Evolutionary conservation across 2,329 filamentous ascomycete species (phyloP), one percentile per base, ranked within the genome.

Genomic region (Pseudogymnoascus sp.): DNA sequence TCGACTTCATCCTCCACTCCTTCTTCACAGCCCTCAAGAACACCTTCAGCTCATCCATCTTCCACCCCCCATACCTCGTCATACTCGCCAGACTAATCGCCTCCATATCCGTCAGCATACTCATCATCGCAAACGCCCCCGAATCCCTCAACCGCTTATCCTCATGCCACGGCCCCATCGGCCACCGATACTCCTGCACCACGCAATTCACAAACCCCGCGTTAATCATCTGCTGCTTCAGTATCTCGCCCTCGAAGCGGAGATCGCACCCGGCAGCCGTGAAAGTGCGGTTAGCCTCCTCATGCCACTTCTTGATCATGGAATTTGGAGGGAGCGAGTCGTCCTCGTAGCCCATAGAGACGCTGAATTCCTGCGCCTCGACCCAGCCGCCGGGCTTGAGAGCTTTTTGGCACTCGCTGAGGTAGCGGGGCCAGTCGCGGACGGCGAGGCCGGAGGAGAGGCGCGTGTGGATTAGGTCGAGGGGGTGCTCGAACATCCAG

Each of bases 131-230:
- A 63, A 63, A 59, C 14, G 42, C 42, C 76, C 75, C 50, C 75
- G 70, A 61, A 75, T 73, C 59, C 66, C 76, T 76, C 35, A 75
- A 60, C 59, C 69, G 69, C 25, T 66, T 64, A 62, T 77, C 74
- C 5, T 65, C 69, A 56, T 70, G 71, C 77, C 77, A 78, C 8
- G 73, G 70, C 7, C 75, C 75, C 33, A 78, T 69, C 1, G 77
- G 77, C 70, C 75, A 73, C 60, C 76, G 76, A 66, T 73, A 76
- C 40, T 69, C 68, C 60, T 68, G 68, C 66, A 77, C 75, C 8
- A 73, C 71, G 5, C 78, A 73, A 63, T 77, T 73, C 5, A 72
- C 72, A 66, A 79, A 79, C 5, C 77, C 77, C 5, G 73, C 74
- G 23, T 70, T 63, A 16, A 64, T 62, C 28, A 75, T 72, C 62